phyloP scores from a whole-genome alignment of 2,329 filamentous ascomycete species.

The Sporothrix pallida region DNA sequence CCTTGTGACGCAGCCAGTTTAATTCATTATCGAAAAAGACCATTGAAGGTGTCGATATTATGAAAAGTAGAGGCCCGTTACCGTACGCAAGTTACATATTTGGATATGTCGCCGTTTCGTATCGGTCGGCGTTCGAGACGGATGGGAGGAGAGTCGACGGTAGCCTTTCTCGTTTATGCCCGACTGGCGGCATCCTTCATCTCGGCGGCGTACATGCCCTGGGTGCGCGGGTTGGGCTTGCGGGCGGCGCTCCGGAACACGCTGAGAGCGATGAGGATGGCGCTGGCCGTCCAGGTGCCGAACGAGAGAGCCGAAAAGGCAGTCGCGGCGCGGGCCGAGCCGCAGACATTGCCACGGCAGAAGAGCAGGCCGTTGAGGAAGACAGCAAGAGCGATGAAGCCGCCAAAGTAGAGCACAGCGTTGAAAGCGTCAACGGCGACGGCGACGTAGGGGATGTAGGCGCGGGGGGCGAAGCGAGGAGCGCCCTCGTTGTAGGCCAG shows the following conservation, averaged over 20 bases:
- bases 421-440: conserved; percentile 59
- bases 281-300: conserved; percentile 58
- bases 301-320: conserved; percentile 61
- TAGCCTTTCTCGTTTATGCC: conserved; percentile 32
- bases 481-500: conserved; percentile 59
- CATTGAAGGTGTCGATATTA: no score
- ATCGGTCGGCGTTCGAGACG: no score
- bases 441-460: conserved; percentile 56
- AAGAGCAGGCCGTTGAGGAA: conserved; percentile 62
- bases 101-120: no score
- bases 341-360: conserved; percentile 64
- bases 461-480: conserved; percentile 53
- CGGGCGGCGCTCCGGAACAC: conserved; percentile 53
- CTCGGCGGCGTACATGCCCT: conserved; percentile 42
- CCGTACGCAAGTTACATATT: no score
- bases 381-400: conserved; percentile 63
- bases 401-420: conserved; percentile 62
- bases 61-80: no score
- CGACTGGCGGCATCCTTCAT: conserved; percentile 47
- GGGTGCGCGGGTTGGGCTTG: conserved; percentile 41
- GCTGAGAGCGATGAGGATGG: conserved; percentile 54
- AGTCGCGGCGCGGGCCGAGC: conserved; percentile 59
- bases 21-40: no score
- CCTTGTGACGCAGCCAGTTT: not conserved
- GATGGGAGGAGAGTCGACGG: no score